Conservation (phyloP, 345 rosid species). For the Eucalyptus cladocalyx region DNA sequence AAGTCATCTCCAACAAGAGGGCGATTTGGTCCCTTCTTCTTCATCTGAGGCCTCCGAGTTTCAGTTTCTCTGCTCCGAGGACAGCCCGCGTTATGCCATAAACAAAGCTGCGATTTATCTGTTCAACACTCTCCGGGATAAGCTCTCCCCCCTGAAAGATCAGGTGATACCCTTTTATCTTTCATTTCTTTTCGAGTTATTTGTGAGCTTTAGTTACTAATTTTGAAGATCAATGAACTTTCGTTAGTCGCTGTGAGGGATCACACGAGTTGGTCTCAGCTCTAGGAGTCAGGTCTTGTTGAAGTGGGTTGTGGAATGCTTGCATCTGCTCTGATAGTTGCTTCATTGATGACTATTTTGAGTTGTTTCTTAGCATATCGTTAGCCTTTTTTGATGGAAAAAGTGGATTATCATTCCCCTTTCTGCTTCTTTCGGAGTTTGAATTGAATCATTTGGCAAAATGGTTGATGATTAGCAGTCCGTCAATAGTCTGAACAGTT, state of each 20-base stretch:
- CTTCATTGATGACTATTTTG: not conserved
- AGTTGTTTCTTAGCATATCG: not conserved
- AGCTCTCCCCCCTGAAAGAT: conserved; percentile 19
- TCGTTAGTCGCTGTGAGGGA: too few species aligned
- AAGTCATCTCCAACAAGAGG: not conserved
- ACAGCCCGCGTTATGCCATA: conserved; percentile 13
- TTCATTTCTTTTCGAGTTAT: not conserved
- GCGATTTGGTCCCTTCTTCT: conserved; percentile 16
- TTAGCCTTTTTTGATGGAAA: not conserved
- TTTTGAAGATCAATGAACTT: too few species aligned
- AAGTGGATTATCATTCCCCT: not conserved
- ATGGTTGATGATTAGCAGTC: not conserved
- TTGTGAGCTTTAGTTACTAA: too few species aligned
- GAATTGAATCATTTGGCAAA: not conserved
- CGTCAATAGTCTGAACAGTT: not conserved
- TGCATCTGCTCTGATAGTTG: not conserved
- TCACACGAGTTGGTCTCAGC: too few species aligned
- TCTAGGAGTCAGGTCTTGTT: too few species aligned
- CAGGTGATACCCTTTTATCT: conserved; percentile 6
- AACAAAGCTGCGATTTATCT: conserved; percentile 18
- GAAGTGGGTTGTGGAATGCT: not conserved
- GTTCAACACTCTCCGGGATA: conserved; percentile 1
- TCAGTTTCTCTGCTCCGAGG: conserved; percentile 14
- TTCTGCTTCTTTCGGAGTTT: not conserved
- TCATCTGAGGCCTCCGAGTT: conserved; percentile 7